phyloP scores from a whole-genome alignment of 2,329 filamentous ascomycete genomes.

The Pezicula carpinea region DNA sequence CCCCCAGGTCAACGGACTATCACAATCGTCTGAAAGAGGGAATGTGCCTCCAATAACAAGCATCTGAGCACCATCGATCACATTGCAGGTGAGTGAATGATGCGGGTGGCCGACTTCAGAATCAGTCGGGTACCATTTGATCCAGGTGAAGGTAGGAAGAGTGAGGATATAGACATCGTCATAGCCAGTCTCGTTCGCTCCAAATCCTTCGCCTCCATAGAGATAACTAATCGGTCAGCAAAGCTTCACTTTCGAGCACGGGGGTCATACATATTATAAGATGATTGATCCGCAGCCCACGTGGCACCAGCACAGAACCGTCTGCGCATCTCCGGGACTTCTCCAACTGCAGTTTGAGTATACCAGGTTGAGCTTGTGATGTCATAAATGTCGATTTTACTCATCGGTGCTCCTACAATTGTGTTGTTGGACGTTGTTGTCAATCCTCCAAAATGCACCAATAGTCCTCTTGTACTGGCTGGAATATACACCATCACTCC shows the following conservation, averaged over 20 bases:
- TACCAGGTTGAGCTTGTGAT: constrained; percentile 57
- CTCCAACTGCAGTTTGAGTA: constrained; percentile 49
- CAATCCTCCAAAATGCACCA: constrained; percentile 59
- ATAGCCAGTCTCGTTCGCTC: constrained; percentile 43
- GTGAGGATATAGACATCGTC: constrained; percentile 60
- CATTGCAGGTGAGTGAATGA: constrained; percentile 54
- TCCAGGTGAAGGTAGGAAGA: constrained; percentile 60
- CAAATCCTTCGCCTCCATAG: constrained; percentile 52
- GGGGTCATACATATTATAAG: constrained; percentile 56
- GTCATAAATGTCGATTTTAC: constrained; percentile 55
- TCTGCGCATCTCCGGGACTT: constrained; percentile 46
- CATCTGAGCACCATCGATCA: constrained; percentile 54
- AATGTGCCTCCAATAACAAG: constrained; percentile 58
- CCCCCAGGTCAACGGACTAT: constrained; percentile 47
- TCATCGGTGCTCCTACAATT: constrained; percentile 38
- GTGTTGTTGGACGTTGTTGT: constrained; percentile 42
- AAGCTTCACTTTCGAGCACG: neutral
- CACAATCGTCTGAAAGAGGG: constrained; percentile 43
- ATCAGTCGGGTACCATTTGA: constrained; percentile 39
- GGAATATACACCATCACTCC: constrained; percentile 57
- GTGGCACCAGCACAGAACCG: constrained; percentile 58
- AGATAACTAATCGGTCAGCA: constrained; percentile 43
- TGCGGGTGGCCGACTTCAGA: constrained; percentile 40
- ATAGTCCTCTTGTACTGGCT: constrained; percentile 52
- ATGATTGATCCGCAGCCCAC: constrained; percentile 54